Conservation (phyloP, 2,329 filamentous ascomycete genomes). For the Ophiostoma pallidulum region DNA sequence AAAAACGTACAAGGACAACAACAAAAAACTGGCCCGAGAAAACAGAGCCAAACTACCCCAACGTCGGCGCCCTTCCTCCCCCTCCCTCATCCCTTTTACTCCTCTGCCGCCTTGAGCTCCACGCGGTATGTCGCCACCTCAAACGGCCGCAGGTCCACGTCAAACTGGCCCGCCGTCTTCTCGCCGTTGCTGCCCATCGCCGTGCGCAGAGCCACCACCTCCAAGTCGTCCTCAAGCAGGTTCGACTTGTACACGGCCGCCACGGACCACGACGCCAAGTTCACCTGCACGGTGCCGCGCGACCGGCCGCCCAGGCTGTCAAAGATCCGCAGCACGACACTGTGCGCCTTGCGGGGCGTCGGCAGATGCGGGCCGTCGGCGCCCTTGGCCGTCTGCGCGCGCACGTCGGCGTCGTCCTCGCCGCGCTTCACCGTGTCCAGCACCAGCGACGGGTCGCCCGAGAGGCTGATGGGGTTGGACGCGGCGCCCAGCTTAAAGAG, state of each 20-base stretch:
- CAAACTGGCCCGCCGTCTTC: constrained; percentile 28
- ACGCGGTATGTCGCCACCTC: constrained; percentile 66
- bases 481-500: neutral
- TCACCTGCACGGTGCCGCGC: constrained; percentile 44
- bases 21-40: neutral
- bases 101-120: constrained; percentile 12
- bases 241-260: constrained; percentile 76
- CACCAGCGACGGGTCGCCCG: constrained; percentile 58
- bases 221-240: constrained; percentile 76
- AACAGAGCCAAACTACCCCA: neutral
- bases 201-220: constrained; percentile 45
- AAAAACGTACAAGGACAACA: neutral
- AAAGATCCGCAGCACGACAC: constrained; percentile 76
- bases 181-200: neutral
- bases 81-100: neutral
- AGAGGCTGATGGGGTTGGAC: constrained; percentile 52
- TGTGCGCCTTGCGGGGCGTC: constrained; percentile 59
- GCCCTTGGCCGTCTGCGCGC: constrained; percentile 37
- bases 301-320: constrained; percentile 79
- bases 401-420: constrained; percentile 74
- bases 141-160: constrained; percentile 64
- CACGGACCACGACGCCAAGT: constrained; percentile 60
- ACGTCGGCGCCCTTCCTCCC: neutral
- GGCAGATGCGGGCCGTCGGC: constrained; percentile 28
- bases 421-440: constrained; percentile 89